Percentiles rank a stretch among this genome's conserved stretches.
phyloP scores from a whole-genome alignment of 1,139 yeast genomes.

The Scheffersomyces titani region DNA sequence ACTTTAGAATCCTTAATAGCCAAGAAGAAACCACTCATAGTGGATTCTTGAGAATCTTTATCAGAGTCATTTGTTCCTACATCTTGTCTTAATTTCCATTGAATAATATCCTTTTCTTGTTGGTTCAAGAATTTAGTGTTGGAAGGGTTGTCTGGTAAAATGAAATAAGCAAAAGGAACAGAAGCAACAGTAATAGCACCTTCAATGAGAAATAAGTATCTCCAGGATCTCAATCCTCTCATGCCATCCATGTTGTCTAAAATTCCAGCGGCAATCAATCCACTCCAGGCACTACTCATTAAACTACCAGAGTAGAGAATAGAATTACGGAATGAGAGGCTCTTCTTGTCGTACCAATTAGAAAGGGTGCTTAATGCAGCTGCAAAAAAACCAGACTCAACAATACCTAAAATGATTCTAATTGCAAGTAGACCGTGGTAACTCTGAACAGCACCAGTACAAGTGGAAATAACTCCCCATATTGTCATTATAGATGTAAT shows the following conservation, averaged over 20 bases:
- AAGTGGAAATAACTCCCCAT: slow-evolving; percentile 56
- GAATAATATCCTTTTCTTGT: slow-evolving; percentile 19
- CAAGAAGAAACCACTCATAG: slow-evolving; percentile 27
- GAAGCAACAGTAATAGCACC: slow-evolving; percentile 22
- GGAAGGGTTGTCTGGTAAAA: slow-evolving; percentile 22
- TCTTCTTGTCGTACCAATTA: slow-evolving; percentile 50
- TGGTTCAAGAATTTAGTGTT: slow-evolving; percentile 20
- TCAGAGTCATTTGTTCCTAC: slow-evolving; percentile 46
- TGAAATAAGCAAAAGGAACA: slow-evolving; percentile 21
- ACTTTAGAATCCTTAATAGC: slow-evolving; percentile 47
- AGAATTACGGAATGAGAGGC: slow-evolving; percentile 55
- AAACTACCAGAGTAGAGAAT: slow-evolving; percentile 65
- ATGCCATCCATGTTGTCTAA: slow-evolving; percentile 48
- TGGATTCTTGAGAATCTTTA: slow-evolving; percentile 17
- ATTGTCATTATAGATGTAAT: slow-evolving; percentile 50
- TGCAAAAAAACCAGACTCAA: slow-evolving; percentile 62
- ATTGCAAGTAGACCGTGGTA: slow-evolving; percentile 46
- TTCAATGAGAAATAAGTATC: slow-evolving; percentile 22
- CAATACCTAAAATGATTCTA: slow-evolving; percentile 55
- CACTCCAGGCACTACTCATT: slow-evolving; percentile 81
- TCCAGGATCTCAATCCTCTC: slow-evolving; percentile 37
- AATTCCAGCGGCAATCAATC: slow-evolving; percentile 68
- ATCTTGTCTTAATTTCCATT: slow-evolving; percentile 41
- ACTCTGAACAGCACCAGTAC: slow-evolving; percentile 41
- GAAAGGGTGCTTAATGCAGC: slow-evolving; percentile 51